phyloP scores from a whole-genome alignment of 148 eudicot genomes.

The Cornus controversa region DNA sequence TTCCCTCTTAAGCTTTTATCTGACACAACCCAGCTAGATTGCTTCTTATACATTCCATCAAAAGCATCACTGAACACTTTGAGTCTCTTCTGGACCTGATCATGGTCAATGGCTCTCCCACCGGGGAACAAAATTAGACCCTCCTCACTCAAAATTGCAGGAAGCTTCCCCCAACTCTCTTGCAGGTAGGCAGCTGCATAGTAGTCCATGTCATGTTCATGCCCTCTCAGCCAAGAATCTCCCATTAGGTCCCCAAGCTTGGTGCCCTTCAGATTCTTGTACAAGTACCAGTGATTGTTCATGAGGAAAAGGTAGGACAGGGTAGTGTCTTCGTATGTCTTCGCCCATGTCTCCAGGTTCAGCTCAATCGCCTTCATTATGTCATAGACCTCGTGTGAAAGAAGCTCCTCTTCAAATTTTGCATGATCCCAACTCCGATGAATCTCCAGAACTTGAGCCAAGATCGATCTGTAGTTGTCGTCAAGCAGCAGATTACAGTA shows the following conservation, averaged over 20 bases:
- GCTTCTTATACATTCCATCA: slow-evolving; percentile 53
- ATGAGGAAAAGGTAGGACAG: slow-evolving; percentile 70
- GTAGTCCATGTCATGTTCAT: slow-evolving; percentile 36
- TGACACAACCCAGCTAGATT: slow-evolving; percentile 52
- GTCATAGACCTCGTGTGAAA: slow-evolving; percentile 46
- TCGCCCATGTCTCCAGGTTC: slow-evolving; percentile 72
- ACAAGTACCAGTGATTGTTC: slow-evolving; percentile 69
- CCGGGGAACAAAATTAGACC: slow-evolving; percentile 45
- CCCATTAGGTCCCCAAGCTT: slow-evolving; percentile 72
- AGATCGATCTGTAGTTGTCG: slow-evolving; percentile 44
- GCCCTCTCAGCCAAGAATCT: slow-evolving; percentile 41
- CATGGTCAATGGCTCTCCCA: slow-evolving; percentile 33
- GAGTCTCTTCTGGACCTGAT: slow-evolving; percentile 54
- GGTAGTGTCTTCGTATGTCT: slow-evolving; percentile 42
- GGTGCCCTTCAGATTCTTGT: slow-evolving; percentile 42
- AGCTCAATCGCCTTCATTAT: slow-evolving; percentile 56
- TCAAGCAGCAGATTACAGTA: slow-evolving; percentile 65
- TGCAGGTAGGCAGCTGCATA: slow-evolving; percentile 43
- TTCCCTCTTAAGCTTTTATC: slow-evolving; percentile 55
- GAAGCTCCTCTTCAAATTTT: slow-evolving; percentile 25
- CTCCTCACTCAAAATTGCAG: slow-evolving; percentile 47
- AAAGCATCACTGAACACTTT: slow-evolving; percentile 53
- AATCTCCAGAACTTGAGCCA: slow-evolving; percentile 59
- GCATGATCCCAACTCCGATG: slow-evolving; percentile 52
- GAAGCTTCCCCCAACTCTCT: slow-evolving; percentile 73